Conservation (phyloP, 345 rosid species). For the Brassica juncea region DNA sequence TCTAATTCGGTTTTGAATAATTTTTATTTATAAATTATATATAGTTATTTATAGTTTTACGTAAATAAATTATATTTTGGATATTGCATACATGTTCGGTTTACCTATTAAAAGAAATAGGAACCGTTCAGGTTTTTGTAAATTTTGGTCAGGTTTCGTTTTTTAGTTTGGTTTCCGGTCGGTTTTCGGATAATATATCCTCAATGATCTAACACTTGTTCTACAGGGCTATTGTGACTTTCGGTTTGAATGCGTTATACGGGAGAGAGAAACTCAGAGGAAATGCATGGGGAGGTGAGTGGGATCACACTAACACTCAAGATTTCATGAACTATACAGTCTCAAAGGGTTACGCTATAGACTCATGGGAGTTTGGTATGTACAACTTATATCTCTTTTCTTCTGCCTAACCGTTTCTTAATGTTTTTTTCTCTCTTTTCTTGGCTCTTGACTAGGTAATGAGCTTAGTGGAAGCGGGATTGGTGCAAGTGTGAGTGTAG, state of each 20-base stretch:
- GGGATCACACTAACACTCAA: constrained; percentile 76
- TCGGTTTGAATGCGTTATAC: constrained; percentile 84
- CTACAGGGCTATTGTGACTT: constrained; percentile 72
- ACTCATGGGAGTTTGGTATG: constrained; percentile 97
- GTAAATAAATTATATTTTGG: no score
- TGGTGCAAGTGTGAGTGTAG: constrained; percentile 76
- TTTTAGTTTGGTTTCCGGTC: no score
- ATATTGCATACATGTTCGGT: no score
- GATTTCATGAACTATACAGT: constrained; percentile 79
- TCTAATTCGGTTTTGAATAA: no score
- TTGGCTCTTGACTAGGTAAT: constrained; percentile 54
- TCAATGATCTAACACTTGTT: not conserved
- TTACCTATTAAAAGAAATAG: no score
- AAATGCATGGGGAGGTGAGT: constrained; percentile 74
- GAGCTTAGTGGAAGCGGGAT: constrained; percentile 86
- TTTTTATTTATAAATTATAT: no score
- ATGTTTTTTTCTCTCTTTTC: not conserved
- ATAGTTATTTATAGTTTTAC: no score
- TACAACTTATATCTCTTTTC: not conserved
- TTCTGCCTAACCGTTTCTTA: not conserved
- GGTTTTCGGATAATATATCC: no score
- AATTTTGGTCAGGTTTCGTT: no score
- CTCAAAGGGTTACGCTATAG: constrained; percentile 69
- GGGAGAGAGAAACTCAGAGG: constrained; percentile 69
- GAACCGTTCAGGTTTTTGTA: no score